Conservation (phyloP, 164 flowering plant species). For the Kingdonia uniflora region DNA sequence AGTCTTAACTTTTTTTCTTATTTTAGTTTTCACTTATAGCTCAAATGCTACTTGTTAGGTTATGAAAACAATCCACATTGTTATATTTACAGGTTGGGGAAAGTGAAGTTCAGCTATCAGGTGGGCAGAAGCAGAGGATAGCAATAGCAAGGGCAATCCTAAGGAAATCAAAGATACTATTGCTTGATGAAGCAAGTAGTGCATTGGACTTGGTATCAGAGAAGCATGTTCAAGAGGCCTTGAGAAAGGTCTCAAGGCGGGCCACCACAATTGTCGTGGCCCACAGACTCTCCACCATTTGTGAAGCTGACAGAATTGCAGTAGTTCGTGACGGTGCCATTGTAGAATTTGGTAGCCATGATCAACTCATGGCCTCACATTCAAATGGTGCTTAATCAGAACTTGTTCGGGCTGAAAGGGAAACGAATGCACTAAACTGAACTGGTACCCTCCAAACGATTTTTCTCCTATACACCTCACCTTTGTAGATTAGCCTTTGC, state of each 20-base stretch:
- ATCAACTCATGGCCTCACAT: conserved; percentile 44
- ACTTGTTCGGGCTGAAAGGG: conserved; percentile 48
- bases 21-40: too few relatives aligned
- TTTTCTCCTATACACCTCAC: too few relatives aligned
- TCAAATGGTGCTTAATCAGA: conserved; percentile 42
- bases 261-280: conserved; percentile 65
- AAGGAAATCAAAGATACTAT: conserved; percentile 42
- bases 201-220: conserved; percentile 76
- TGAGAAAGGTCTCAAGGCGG: conserved; percentile 30
- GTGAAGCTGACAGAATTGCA: conserved; percentile 49
- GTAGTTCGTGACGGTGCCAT: conserved; percentile 44
- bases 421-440: conserved; percentile 50
- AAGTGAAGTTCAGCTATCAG: conserved; percentile 67
- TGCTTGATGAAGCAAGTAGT: conserved; percentile 76
- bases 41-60: not conserved
- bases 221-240: conserved; percentile 53
- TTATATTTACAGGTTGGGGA: conserved; percentile 45
- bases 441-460: too few relatives aligned
- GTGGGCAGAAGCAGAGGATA: conserved; percentile 68
- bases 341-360: conserved; percentile 54
- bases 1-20: not conserved
- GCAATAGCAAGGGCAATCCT: conserved; percentile 69
- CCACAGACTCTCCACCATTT: conserved; percentile 59
- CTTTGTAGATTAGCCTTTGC: too few relatives aligned
- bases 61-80: not conserved